Evolutionary conservation across 192 early-diverging fungal genomes (phyloP).

Genomic region (Umbelopsis sp.): DNA sequence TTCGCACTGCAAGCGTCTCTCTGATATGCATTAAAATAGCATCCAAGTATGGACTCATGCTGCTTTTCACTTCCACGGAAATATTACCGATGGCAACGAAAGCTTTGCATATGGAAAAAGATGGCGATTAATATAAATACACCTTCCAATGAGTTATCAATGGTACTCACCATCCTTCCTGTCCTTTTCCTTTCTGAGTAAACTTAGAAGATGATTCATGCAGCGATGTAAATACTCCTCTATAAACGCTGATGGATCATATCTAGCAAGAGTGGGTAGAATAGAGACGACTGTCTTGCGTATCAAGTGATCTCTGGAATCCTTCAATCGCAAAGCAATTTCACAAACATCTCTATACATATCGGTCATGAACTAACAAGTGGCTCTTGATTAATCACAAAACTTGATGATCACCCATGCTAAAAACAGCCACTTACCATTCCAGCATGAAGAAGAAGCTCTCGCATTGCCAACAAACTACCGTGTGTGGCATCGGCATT

Average conservation of each 20-base stretch:
- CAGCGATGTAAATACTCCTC: conserved; percentile 69
- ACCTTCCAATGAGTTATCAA: background rate
- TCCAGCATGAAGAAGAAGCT: conserved; percentile 79
- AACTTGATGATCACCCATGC: background rate
- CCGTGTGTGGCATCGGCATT: conserved; percentile 86
- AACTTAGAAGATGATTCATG: conserved; percentile 72
- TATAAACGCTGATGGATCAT: conserved; percentile 72
- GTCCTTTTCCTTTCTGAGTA: conserved; percentile 74
- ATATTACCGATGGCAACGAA: conserved; percentile 88
- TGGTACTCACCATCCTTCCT: conserved; percentile 46
- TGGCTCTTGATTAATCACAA: background rate
- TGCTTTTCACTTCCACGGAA: conserved; percentile 74
- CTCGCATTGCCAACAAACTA: conserved; percentile 77
- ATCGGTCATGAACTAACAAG: conserved; percentile 78
- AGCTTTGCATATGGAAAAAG: conserved; percentile 46
- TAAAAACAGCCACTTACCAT: conserved; percentile 51
- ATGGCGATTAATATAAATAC: background rate
- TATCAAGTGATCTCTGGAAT: conserved; percentile 78
- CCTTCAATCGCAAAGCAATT: conserved; percentile 74
- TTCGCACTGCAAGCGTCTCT: conserved; percentile 70
- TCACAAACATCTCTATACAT: conserved; percentile 78
- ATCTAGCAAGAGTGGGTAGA: conserved; percentile 83
- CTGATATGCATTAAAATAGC: conserved; percentile 74
- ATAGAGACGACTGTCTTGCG: conserved; percentile 81
- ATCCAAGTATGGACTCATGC: conserved; percentile 82